These are phyloP conservation scores for Penicillium sp. DNA, from an alignment of 2,329 filamentous ascomycete species.

Conservation along the genomic window DNA sequence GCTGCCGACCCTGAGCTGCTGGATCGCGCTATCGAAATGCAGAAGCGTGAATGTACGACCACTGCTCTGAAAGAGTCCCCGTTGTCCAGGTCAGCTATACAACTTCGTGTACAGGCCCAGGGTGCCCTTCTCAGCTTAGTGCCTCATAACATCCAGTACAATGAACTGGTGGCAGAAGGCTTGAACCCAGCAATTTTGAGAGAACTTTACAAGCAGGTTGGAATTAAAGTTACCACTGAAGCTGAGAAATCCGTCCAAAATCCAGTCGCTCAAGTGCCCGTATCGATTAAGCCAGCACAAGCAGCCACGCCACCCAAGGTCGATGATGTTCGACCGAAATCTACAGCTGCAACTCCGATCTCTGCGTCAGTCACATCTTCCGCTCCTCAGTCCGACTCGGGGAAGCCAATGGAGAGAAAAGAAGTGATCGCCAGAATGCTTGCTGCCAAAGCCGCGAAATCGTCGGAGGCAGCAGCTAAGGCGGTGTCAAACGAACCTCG, in stretches of 20 bases:
- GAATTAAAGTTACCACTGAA: slow-evolving; percentile 48
- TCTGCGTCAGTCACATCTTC: slow-evolving; percentile 10
- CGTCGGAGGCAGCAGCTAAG: slow-evolving; percentile 20
- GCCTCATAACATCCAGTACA: slow-evolving; percentile 68
- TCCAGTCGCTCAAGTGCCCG: not conserved
- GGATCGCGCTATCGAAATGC: slow-evolving; percentile 11
- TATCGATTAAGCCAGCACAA: not conserved
- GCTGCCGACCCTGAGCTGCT: slow-evolving; percentile 19
- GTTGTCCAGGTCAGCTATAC: slow-evolving; percentile 29
- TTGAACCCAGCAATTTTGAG: slow-evolving; percentile 64
- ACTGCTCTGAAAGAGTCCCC: not conserved
- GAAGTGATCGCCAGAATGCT: slow-evolving; percentile 75
- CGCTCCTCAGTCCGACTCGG: slow-evolving; percentile 6
- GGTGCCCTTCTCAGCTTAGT: slow-evolving; percentile 65
- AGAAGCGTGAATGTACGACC: slow-evolving; percentile 3
- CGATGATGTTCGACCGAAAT: not conserved
- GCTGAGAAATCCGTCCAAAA: not conserved
- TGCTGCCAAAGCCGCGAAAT: slow-evolving; percentile 68
- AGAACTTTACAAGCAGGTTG: slow-evolving; percentile 67
- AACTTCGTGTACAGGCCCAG: slow-evolving; percentile 55
- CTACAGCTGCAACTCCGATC: not conserved
- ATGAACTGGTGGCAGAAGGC: slow-evolving; percentile 72
- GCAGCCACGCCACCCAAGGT: not conserved
- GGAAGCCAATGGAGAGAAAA: slow-evolving; percentile 64
- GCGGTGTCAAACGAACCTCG: slow-evolving; percentile 7